phyloP scores from a whole-genome alignment of 2,329 filamentous ascomycete species.

The Coniochaeta sp. region DNA sequence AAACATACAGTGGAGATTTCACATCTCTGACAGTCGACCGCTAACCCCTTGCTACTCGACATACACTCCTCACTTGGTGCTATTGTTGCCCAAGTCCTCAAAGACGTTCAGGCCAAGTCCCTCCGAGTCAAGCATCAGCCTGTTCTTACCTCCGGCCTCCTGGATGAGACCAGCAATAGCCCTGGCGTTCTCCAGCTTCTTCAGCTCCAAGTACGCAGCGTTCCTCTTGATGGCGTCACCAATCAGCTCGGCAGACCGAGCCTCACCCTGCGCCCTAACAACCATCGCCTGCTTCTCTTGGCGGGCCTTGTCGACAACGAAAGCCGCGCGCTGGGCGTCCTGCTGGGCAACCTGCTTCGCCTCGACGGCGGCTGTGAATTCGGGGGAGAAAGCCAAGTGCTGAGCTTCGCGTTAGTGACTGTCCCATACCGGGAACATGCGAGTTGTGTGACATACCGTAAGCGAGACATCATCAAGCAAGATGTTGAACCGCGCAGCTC shows the following conservation, averaged over 20 bases:
- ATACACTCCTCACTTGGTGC: conserved; percentile 13
- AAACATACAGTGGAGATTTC: conserved; percentile 28
- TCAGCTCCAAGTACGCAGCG: conserved; percentile 90
- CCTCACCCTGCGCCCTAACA: conserved; percentile 97
- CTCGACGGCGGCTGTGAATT: conserved; percentile 67
- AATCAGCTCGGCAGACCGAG: conserved; percentile 93
- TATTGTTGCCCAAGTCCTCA: conserved; percentile 24
- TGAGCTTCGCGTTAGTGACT: conserved; percentile 23
- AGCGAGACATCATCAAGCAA: conserved; percentile 94
- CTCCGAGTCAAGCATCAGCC: conserved; percentile 85
- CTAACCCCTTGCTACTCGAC: conserved; percentile 30
- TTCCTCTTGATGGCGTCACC: conserved; percentile 99
- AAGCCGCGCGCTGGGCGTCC: conserved; percentile 93
- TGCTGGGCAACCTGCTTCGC: conserved; percentile 74
- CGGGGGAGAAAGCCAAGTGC: conserved; percentile 67
- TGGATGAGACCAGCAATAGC: conserved; percentile 83
- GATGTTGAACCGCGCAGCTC: conserved; percentile 95
- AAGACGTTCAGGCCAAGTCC: conserved; percentile 87
- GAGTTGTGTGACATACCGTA: conserved; percentile 58
- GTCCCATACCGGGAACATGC: background rate
- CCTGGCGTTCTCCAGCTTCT: conserved; percentile 95
- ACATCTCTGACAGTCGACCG: background rate
- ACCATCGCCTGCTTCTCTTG: conserved; percentile 99
- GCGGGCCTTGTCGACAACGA: conserved; percentile 96
- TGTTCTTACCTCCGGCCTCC: conserved; percentile 81